Evolutionary conservation across 2,329 filamentous ascomycete species (phyloP).

Genomic region (Aureobasidium sp.): DNA sequence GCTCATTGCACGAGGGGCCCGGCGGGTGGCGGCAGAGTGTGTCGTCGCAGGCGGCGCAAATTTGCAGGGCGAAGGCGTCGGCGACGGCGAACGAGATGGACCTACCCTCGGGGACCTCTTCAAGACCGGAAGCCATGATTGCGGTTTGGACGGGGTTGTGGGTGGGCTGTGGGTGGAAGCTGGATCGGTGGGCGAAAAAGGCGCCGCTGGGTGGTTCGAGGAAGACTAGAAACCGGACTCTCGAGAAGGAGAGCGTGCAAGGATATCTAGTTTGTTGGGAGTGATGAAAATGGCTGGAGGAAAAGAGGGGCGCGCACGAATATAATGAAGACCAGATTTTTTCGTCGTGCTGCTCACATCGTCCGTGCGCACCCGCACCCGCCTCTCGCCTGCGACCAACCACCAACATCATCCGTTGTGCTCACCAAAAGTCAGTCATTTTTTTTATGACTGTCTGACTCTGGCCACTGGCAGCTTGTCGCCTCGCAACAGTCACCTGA

Average conservation of each 20-base stretch:
- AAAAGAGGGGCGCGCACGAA: conserved; percentile 11
- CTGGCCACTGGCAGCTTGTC: neutral
- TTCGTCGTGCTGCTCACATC: neutral
- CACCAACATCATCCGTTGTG: neutral
- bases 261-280: conserved; percentile 34
- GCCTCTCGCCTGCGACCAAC: neutral
- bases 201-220: conserved; percentile 31
- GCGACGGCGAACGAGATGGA: conserved; percentile 24
- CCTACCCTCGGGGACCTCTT: conserved; percentile 94
- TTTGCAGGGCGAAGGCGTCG: neutral
- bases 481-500: neutral
- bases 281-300: conserved; percentile 22
- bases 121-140: conserved; percentile 99
- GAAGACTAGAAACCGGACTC: conserved; percentile 41
- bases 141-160: conserved; percentile 49
- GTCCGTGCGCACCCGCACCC: conserved; percentile 5
- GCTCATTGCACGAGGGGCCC: neutral
- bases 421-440: neutral
- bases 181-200: conserved; percentile 31
- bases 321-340: neutral
- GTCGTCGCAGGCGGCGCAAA: neutral
- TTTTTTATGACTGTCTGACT: neutral
- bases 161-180: conserved; percentile 27
- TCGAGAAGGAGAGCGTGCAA: conserved; percentile 38
- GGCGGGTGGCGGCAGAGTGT: neutral